phyloP scores from a whole-genome alignment of 176 grass and related monocot species.

The Ananas comosus region DNA sequence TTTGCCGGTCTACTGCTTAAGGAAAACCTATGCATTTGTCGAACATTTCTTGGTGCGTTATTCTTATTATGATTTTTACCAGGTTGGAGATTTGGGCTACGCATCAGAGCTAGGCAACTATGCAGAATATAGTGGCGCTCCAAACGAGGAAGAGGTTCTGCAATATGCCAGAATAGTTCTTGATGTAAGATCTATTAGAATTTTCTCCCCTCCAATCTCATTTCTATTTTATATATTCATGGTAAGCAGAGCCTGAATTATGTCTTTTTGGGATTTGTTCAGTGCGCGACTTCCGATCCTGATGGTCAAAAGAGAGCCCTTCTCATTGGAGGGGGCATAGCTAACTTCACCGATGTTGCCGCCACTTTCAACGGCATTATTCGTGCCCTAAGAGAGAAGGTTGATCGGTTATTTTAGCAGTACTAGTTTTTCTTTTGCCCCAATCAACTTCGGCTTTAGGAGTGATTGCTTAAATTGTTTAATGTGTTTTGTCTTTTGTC shows the following conservation, averaged over 20 bases:
- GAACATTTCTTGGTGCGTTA: background rate
- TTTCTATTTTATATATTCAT: constrained; percentile 2
- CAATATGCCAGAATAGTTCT: constrained; percentile 43
- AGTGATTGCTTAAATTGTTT: background rate
- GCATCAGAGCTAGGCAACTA: constrained; percentile 41
- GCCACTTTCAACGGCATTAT: constrained; percentile 92
- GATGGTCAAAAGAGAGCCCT: constrained; percentile 89
- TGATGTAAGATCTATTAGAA: constrained; percentile 18
- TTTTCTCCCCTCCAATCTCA: background rate
- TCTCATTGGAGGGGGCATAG: constrained; percentile 90
- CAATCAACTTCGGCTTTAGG: constrained; percentile 10
- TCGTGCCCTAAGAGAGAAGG: constrained; percentile 91
- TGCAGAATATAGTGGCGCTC: constrained; percentile 43
- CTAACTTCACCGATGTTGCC: constrained; percentile 95
- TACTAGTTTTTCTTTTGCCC: constrained; percentile 8
- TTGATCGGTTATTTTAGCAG: constrained; percentile 18
- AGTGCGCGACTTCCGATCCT: constrained; percentile 82
- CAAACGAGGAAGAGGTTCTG: constrained; percentile 38
- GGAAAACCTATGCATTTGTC: background rate
- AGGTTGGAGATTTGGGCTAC: constrained; percentile 46
- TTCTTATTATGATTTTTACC: background rate
- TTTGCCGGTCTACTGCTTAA: background rate
- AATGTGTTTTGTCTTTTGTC: background rate
- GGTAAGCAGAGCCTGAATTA: background rate
- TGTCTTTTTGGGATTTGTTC: constrained; percentile 7